Evolutionary conservation across 192 early-diverging fungal genomes (phyloP).

Genomic region (Gonapodya sp.): DNA sequence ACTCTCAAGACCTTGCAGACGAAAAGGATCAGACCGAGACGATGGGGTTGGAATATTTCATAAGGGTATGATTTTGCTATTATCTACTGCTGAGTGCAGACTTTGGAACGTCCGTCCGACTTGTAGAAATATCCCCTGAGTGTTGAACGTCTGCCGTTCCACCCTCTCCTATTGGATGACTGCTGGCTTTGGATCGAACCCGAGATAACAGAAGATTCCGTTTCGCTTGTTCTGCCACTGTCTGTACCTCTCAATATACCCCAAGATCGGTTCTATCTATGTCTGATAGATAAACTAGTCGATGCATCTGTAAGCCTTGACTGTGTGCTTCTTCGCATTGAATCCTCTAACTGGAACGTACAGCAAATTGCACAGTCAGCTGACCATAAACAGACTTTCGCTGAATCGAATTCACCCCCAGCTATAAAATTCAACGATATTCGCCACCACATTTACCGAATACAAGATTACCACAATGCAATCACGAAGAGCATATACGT

Average conservation of each 20-base stretch:
- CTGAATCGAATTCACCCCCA: background rate
- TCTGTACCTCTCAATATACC: slow-evolving; percentile 35
- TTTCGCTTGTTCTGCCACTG: slow-evolving; percentile 45
- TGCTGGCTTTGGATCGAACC: slow-evolving; percentile 37
- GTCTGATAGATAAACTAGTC: slow-evolving; percentile 44
- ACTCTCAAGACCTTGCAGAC: no score
- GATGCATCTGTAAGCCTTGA: slow-evolving; percentile 21
- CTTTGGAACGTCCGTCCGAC: background rate
- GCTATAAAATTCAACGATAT: slow-evolving; percentile 28
- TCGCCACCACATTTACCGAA: slow-evolving; percentile 39
- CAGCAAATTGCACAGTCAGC: background rate
- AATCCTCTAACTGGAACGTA: background rate
- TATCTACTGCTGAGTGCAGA: no score
- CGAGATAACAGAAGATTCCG: slow-evolving; percentile 40
- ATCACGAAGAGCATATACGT: slow-evolving; percentile 41
- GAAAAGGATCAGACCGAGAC: no score
- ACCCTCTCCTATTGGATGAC: slow-evolving; percentile 31
- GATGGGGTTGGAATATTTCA: no score
- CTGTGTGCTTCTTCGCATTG: background rate
- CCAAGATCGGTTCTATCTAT: slow-evolving; percentile 54
- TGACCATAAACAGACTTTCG: background rate
- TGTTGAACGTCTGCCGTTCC: slow-evolving; percentile 50
- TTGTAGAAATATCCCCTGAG: slow-evolving; percentile 25
- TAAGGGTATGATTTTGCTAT: no score
- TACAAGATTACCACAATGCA: slow-evolving; percentile 37